Evolutionary conservation across 768 basidiomycete genomes (phyloP), one percentile per base, ranked within the genome.

Genomic region (Amanita rubescens): DNA sequence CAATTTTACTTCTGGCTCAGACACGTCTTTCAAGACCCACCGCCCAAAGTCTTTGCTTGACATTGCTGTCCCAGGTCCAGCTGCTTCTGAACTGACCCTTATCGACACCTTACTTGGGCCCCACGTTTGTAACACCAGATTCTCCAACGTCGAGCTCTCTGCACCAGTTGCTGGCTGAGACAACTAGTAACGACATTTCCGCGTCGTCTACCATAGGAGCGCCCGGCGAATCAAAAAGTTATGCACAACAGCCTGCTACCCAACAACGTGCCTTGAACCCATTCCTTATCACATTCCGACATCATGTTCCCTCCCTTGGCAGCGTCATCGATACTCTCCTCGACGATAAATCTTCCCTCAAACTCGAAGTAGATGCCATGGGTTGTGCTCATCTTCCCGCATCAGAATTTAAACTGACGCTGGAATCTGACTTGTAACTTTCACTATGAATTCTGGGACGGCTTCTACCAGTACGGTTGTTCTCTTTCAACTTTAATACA

Each of bases 371-470:
- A 6, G 51, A 51, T 19, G 7, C 17, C 19, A 10, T 43, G 17
- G 51, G 51, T 19, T 44, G 30, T 15, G 30, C 41, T 2, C 24
- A 34, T 27, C 25, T 51, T 4, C 51, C 51, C 15, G 11, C 51
- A 3, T 51, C 51, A n/a, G 51, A 51, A 24, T 51, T 25, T 43
- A 20, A 19, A 11, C 41, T 51, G 9, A 5, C 24, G 14, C 38
- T 51, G 14, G 41, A 51, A 43, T 42, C 51, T 9, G 51, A 43
- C 17, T n/a, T 43, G 30, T 27, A 42, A 43, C 11, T 51, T 43
- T 51, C 30, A 51, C 20, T 51, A 51, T 15, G 37, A 38, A 14
- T 51, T 51, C 12, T 51, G 51, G 51, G 51, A 51, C n/a, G 38
- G 12, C 9, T 24, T 30, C 19, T 5, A 51, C 17, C 22, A 51